These are phyloP conservation scores for Alternaria sp. DNA, from an alignment of 2,329 filamentous ascomycete species.

Conservation along the genomic window DNA sequence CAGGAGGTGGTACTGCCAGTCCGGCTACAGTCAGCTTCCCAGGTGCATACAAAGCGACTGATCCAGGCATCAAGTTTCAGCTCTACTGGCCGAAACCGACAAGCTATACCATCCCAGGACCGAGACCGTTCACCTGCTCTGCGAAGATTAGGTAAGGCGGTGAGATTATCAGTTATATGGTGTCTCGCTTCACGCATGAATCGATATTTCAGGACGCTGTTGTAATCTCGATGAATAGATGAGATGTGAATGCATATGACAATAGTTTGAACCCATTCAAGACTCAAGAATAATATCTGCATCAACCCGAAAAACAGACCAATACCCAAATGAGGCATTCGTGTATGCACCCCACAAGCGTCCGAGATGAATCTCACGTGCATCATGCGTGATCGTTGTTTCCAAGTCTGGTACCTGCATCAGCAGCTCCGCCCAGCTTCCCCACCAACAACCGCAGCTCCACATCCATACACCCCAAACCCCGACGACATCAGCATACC, in stretches of 20 bases:
- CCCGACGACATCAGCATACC: background rate
- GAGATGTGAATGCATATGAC: background rate
- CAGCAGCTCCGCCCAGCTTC: background rate
- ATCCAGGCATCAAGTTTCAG: constrained; percentile 45
- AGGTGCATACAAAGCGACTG: constrained; percentile 40
- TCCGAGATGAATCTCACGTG: background rate
- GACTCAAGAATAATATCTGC: background rate
- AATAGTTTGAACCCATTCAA: background rate
- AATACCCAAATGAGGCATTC: too few species aligned
- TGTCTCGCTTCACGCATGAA: background rate
- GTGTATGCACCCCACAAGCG: constrained; percentile 11
- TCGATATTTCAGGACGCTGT: background rate
- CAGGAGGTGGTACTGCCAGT: constrained; percentile 34
- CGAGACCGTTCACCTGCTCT: constrained; percentile 54
- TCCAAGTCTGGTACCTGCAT: background rate
- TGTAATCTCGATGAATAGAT: background rate
- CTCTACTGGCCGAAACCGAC: constrained; percentile 44
- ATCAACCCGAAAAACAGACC: background rate
- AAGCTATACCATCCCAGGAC: constrained; percentile 59
- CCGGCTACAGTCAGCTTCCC: constrained; percentile 43
- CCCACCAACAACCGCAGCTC: constrained; percentile 10
- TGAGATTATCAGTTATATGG: background rate
- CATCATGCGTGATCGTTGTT: background rate
- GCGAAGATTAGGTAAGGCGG: background rate
- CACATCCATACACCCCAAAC: constrained; percentile 12